Evolutionary conservation across 441 rosid genomes (phyloP).

Genomic region (Jatropha podagrica): DNA sequence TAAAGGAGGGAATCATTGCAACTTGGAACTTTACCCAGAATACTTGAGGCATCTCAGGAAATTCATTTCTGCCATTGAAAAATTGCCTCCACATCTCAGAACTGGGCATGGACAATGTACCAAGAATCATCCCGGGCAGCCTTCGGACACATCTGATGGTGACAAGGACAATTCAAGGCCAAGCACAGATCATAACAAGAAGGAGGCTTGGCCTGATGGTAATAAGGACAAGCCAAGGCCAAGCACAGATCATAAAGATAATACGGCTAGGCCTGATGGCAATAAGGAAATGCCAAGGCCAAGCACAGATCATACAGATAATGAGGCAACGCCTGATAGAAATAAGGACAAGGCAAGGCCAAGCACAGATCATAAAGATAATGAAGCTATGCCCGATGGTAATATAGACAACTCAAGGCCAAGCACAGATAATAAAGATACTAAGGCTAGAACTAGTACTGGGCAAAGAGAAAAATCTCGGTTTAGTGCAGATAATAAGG

Average conservation of each 20-base stretch:
- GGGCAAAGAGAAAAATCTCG: slow-evolving; percentile 60
- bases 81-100: slow-evolving; percentile 39
- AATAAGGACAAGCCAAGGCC: slow-evolving; percentile 25
- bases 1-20: slow-evolving; percentile 68
- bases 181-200: slow-evolving; percentile 53
- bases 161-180: slow-evolving; percentile 26
- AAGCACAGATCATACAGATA: slow-evolving; percentile 46
- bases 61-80: slow-evolving; percentile 66
- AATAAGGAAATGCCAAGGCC: slow-evolving; percentile 24
- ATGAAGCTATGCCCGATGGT: background rate
- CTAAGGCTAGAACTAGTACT: slow-evolving; percentile 43
- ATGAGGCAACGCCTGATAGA: background rate
- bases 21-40: slow-evolving; percentile 66
- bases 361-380: slow-evolving; percentile 54
- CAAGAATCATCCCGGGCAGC: slow-evolving; percentile 42
- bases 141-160: slow-evolving; percentile 7
- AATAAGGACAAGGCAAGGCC: slow-evolving; percentile 24
- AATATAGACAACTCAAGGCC: slow-evolving; percentile 33
- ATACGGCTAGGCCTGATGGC: slow-evolving; percentile 30
- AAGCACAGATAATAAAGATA: slow-evolving; percentile 47
- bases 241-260: slow-evolving; percentile 54
- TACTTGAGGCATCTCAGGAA: slow-evolving; percentile 58
- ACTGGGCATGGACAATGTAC: slow-evolving; percentile 27
- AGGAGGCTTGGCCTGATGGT: slow-evolving; percentile 30
- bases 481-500: slow-evolving; percentile 44